Conservation (phyloP, 75 land plant species). For the Cryptomeria japonica region DNA sequence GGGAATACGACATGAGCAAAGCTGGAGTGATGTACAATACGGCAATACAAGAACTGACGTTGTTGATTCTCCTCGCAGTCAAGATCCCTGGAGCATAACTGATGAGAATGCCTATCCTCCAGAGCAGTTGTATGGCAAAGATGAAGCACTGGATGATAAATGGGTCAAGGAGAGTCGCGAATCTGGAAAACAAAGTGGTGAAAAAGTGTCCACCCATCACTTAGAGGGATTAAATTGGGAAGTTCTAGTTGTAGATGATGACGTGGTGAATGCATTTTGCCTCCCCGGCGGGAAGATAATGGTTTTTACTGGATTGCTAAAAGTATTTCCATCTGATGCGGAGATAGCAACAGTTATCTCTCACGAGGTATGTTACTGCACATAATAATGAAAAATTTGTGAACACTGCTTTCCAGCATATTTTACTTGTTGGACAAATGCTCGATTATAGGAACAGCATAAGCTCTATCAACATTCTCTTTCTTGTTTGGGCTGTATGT, state of each 20-base stretch:
- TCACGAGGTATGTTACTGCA: constrained; percentile 69
- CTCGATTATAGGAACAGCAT: neutral
- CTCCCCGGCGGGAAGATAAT: constrained; percentile 99
- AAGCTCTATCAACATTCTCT: neutral
- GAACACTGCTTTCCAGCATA: neutral
- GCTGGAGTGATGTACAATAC: constrained; percentile 50
- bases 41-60: neutral
- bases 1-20: constrained; percentile 54
- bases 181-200: constrained; percentile 45
- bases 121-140: constrained; percentile 37
- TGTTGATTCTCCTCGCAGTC: constrained; percentile 5
- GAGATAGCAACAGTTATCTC: constrained; percentile 96
- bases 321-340: constrained; percentile 66
- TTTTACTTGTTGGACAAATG: neutral
- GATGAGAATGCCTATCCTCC: constrained; percentile 19
- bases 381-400: neutral
- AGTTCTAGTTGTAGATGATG: constrained; percentile 82
- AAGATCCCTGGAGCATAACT: neutral
- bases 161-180: constrained; percentile 85
- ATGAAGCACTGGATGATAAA: constrained; percentile 76
- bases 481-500: neutral
- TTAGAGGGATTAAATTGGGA: constrained; percentile 89
- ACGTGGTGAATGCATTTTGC: constrained; percentile 86
- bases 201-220: constrained; percentile 50
- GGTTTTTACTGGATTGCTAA: constrained; percentile 90